Evolutionary conservation across 2,329 filamentous ascomycete species (phyloP).

Genomic region (Colletotrichum higginsianum): DNA sequence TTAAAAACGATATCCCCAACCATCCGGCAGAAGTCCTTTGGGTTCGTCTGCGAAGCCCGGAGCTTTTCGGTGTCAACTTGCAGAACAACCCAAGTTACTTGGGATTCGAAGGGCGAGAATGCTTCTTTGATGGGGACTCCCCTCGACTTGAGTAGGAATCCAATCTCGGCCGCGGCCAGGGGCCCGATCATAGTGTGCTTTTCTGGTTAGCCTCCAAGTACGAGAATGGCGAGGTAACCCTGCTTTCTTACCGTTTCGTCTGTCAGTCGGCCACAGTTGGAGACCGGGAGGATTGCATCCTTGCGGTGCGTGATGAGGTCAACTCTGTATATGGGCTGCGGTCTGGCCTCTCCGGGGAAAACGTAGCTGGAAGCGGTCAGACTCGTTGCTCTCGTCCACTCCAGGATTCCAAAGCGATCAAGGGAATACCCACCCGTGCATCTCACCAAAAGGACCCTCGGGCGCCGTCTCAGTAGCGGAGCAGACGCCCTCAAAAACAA

Average conservation of each 20-base stretch:
- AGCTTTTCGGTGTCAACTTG: constrained; percentile 72
- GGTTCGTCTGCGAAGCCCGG: constrained; percentile 66
- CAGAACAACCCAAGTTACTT: constrained; percentile 65
- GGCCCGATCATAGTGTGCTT: constrained; percentile 55
- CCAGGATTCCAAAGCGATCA: no score
- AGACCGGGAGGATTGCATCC: constrained; percentile 64
- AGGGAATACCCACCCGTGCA: constrained; percentile 44
- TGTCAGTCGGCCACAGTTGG: constrained; percentile 59
- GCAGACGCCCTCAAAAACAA: constrained; percentile 65
- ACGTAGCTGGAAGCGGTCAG: constrained; percentile 47
- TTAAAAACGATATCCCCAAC: constrained; percentile 61
- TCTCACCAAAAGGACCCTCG: constrained; percentile 67
- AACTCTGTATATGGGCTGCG: constrained; percentile 58
- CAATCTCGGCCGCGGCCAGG: constrained; percentile 60
- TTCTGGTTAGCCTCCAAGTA: background rate
- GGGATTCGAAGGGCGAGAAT: constrained; percentile 61
- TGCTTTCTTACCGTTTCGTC: constrained; percentile 56
- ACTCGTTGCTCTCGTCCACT: no score
- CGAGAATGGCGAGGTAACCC: background rate
- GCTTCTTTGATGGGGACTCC: constrained; percentile 61
- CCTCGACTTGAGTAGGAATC: constrained; percentile 51
- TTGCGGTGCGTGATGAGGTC: constrained; percentile 63
- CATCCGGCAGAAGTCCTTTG: constrained; percentile 54
- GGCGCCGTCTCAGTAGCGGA: constrained; percentile 58
- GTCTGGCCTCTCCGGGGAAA: constrained; percentile 6